A percentile compares a stretch with the other conserved stretches of the same genome.
phyloP scores from a whole-genome alignment of 2,329 filamentous ascomycete species.

The Exophiala viscosa region DNA sequence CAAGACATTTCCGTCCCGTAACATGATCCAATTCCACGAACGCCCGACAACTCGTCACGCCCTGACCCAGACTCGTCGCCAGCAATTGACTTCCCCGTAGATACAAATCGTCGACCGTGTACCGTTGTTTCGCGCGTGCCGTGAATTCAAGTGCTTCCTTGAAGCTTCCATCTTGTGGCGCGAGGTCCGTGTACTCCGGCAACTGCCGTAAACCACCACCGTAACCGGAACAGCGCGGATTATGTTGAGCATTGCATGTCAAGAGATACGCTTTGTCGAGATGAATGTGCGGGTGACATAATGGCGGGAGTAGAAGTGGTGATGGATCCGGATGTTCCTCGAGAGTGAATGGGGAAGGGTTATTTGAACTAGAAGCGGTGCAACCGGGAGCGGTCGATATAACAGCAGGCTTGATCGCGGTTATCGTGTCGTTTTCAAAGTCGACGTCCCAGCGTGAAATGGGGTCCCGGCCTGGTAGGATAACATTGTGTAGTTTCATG shows the following conservation, averaged over 20 bases:
- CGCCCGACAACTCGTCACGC: constrained; percentile 65
- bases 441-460: constrained; percentile 20
- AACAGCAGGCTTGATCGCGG: constrained; percentile 11
- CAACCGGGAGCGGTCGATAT: background rate
- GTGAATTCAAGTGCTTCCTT: constrained; percentile 61
- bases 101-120: constrained; percentile 60
- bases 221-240: background rate
- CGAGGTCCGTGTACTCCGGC: constrained; percentile 53
- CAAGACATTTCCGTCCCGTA: constrained; percentile 56
- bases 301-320: constrained; percentile 46
- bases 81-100: constrained; percentile 63
- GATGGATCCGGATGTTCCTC: constrained; percentile 9
- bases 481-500: constrained; percentile 23
- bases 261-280: constrained; percentile 54
- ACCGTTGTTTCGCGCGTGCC: constrained; percentile 58
- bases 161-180: constrained; percentile 60
- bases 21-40: constrained; percentile 68
- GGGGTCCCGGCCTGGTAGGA: constrained; percentile 21
- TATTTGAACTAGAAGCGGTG: background rate
- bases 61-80: constrained; percentile 60
- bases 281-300: constrained; percentile 71
- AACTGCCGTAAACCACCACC: background rate
- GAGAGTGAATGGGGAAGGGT: constrained; percentile 1
- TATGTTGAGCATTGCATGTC: constrained; percentile 25
- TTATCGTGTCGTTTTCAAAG: constrained; percentile 17